Percentiles rank a stretch among this genome's conserved stretches.
These are phyloP conservation scores for Echinosophora koreensis DNA, from an alignment of 306 rosid genomes.

Conservation along the genomic window DNA sequence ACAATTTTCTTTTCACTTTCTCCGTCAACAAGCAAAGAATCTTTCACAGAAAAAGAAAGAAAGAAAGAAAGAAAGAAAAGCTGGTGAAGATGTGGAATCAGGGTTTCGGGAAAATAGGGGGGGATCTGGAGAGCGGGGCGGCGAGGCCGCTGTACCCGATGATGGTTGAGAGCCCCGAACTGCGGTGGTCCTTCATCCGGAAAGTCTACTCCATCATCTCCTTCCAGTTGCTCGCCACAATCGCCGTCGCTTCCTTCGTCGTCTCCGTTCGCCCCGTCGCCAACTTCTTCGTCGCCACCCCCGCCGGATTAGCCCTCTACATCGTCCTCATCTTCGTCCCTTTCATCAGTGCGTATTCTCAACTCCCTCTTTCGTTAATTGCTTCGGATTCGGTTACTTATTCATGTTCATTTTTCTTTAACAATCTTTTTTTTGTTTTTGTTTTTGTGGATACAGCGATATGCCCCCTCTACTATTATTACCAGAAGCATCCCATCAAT, in stretches of 20 bases:
- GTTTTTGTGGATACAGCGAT: constrained; percentile 56
- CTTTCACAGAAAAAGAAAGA: neutral
- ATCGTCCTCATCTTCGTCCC: constrained; percentile 81
- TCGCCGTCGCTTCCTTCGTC: constrained; percentile 77
- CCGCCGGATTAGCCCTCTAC: constrained; percentile 83
- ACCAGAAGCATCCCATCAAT: constrained; percentile 92
- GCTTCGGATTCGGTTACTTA: neutral
- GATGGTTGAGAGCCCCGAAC: constrained; percentile 92
- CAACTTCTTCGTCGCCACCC: constrained; percentile 61
- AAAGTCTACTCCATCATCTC: constrained; percentile 82
- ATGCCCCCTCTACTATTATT: constrained; percentile 73
- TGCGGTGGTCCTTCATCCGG: constrained; percentile 94
- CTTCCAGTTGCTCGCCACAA: constrained; percentile 76
- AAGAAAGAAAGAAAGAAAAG: neutral
- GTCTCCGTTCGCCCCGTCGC: constrained; percentile 72
- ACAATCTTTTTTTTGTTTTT: neutral
- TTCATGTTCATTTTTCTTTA: neutral
- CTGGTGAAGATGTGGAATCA: constrained; percentile 44
- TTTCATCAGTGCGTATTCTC: constrained; percentile 55
- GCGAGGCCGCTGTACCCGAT: constrained; percentile 78
- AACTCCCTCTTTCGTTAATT: neutral
- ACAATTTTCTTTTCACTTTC: neutral
- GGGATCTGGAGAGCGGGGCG: constrained; percentile 70
- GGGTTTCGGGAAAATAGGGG: constrained; percentile 43
- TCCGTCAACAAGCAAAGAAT: neutral